Percentiles rank a stretch among this genome's conserved stretches.
Evolutionary conservation across 805 yeast genomes (phyloP).

Genomic region (Candida insectalens): DNA sequence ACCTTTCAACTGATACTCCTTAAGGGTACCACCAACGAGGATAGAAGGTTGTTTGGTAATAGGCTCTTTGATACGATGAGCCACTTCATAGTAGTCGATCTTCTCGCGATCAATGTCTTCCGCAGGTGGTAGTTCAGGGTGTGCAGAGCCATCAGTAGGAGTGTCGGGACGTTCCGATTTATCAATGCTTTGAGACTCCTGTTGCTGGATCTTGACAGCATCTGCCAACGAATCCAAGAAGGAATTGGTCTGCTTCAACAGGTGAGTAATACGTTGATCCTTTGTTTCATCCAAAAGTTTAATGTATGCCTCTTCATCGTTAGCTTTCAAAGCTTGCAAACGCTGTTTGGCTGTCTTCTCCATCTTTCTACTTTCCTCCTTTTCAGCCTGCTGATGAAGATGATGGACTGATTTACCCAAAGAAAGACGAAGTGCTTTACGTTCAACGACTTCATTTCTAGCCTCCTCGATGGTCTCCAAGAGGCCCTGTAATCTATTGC

Average conservation of each 20-base stretch:
- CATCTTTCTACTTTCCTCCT: slow-evolving; percentile 64
- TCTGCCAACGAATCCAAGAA: slow-evolving; percentile 72
- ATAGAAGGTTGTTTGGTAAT: slow-evolving; percentile 58
- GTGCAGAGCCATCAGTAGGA: slow-evolving; percentile 5
- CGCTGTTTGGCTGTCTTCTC: slow-evolving; percentile 83
- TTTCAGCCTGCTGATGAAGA: slow-evolving; percentile 51
- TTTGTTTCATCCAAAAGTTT: slow-evolving; percentile 78
- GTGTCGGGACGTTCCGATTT: slow-evolving; percentile 20
- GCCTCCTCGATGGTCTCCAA: slow-evolving; percentile 23
- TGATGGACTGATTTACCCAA: slow-evolving; percentile 29
- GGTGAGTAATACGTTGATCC: slow-evolving; percentile 79
- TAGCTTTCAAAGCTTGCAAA: slow-evolving; percentile 77
- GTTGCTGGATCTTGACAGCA: slow-evolving; percentile 72
- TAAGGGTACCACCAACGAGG: slow-evolving; percentile 67
- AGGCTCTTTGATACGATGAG: slow-evolving; percentile 64
- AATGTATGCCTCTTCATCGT: slow-evolving; percentile 83
- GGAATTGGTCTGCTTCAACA: slow-evolving; percentile 68
- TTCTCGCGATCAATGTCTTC: slow-evolving; percentile 34
- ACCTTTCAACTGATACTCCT: slow-evolving; percentile 66
- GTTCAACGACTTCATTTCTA: slow-evolving; percentile 22
- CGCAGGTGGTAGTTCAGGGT: slow-evolving; percentile 15
- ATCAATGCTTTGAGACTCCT: slow-evolving; percentile 31
- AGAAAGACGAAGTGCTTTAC: slow-evolving; percentile 18
- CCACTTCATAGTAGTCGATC: slow-evolving; percentile 74
- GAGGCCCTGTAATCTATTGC: slow-evolving; percentile 34